Conservation (phyloP, 139 green algal species). For the Chlorella vulgaris region DNA sequence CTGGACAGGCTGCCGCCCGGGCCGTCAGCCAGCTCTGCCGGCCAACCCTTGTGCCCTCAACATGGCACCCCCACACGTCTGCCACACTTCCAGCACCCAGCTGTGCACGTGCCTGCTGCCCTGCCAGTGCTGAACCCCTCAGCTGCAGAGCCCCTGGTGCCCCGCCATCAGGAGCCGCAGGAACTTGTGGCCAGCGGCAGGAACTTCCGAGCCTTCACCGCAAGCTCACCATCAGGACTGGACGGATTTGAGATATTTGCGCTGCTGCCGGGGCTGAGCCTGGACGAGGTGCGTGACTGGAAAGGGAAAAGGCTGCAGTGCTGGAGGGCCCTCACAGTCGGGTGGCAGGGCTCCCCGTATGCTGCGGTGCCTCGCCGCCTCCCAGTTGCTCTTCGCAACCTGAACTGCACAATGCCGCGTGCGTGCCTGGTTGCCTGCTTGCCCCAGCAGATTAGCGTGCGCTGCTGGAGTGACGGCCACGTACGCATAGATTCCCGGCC, state of each 20-base stretch:
- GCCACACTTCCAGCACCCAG: not conserved
- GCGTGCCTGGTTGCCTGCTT: not conserved
- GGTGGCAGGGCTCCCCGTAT: too few species aligned
- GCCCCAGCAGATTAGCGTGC: slow-evolving; percentile 17
- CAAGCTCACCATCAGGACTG: too few species aligned
- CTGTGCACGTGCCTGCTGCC: not conserved
- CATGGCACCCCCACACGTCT: not conserved
- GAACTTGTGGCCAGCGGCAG: slow-evolving; percentile 4
- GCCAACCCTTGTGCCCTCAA: too few species aligned
- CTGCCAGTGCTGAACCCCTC: not conserved
- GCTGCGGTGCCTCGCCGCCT: too few species aligned
- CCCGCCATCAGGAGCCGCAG: not conserved
- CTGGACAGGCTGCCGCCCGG: too few species aligned
- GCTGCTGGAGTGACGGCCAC: slow-evolving; percentile 26
- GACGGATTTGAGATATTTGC: slow-evolving; percentile 27
- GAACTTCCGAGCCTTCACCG: slow-evolving; percentile 16
- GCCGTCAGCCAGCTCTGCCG: too few species aligned
- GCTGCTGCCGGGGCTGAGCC: slow-evolving; percentile 5
- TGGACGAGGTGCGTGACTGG: slow-evolving; percentile 17
- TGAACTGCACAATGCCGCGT: not conserved
- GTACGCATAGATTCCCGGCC: too few species aligned
- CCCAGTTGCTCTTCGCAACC: too few species aligned
- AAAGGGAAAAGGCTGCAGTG: not conserved
- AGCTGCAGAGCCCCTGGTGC: not conserved
- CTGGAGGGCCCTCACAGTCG: too few species aligned